phyloP scores from a whole-genome alignment of 1,284 basidiomycete genomes.

The Singerocomus inundabilis region DNA sequence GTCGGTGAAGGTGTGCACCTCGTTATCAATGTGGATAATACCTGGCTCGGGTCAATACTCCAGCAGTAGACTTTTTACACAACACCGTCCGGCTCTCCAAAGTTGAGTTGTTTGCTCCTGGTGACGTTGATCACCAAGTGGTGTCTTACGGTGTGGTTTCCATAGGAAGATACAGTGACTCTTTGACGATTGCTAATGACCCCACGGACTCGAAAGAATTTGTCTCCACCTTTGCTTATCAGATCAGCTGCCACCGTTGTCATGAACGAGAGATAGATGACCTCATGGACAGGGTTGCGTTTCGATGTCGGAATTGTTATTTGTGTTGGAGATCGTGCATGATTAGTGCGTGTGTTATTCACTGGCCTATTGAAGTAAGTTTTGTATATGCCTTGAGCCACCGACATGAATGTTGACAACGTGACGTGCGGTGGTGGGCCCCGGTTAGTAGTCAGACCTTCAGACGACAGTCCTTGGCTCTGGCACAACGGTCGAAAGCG shows the following conservation, averaged over 20 bases:
- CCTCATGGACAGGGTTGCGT: conserved; percentile 54
- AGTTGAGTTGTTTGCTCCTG: conserved; percentile 40
- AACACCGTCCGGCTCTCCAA: conserved; percentile 47
- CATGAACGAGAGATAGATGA: conserved; percentile 61
- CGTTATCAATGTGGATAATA: background rate
- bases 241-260: conserved; percentile 63
- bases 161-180: conserved; percentile 45
- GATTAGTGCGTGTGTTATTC: conserved; percentile 11
- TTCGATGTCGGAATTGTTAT: conserved; percentile 33
- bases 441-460: too few species aligned
- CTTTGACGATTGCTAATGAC: conserved; percentile 41
- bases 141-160: conserved; percentile 65
- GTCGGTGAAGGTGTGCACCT: conserved; percentile 53
- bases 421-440: too few species aligned
- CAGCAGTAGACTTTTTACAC: conserved; percentile 51
- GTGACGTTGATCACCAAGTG: conserved; percentile 38
- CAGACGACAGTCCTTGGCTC: too few species aligned
- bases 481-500: conserved; percentile 76
- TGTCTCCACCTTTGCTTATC: conserved; percentile 55
- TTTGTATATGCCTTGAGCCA: too few species aligned
- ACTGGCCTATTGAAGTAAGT: too few species aligned
- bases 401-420: too few species aligned
- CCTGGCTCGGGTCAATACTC: conserved; percentile 5
- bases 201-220: conserved; percentile 50
- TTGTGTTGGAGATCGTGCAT: conserved; percentile 14